phyloP scores from a whole-genome alignment of 495 filamentous ascomycete species.

The Penicillium antarcticum region DNA sequence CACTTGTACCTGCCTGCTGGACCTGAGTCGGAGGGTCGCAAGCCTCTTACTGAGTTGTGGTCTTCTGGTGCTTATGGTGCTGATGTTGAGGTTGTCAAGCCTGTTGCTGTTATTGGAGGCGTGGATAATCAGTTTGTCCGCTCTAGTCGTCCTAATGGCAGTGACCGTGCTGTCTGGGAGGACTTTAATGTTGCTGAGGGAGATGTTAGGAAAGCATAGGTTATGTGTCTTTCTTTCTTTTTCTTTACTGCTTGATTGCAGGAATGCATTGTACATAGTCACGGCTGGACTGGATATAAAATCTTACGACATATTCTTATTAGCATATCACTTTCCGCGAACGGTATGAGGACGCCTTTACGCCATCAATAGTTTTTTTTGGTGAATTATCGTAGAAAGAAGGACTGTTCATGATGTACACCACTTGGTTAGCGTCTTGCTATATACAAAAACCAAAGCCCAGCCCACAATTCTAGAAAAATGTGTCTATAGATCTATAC shows the following conservation, averaged over 20 bases:
- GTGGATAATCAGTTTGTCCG: constrained; percentile 40
- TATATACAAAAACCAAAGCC: no score
- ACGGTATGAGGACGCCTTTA: no score
- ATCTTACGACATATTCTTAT: no score
- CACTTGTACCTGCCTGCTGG: constrained; percentile 30
- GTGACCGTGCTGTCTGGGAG: constrained; percentile 34
- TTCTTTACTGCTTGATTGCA: not conserved
- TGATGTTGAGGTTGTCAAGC: constrained; percentile 40
- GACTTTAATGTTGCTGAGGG: constrained; percentile 29
- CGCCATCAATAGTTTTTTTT: no score
- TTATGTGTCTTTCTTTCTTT: not conserved
- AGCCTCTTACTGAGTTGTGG: constrained; percentile 39
- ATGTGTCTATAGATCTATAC: not conserved
- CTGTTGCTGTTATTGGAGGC: constrained; percentile 34
- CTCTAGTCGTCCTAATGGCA: constrained; percentile 42
- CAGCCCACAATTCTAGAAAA: no score
- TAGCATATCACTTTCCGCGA: no score
- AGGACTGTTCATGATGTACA: no score
- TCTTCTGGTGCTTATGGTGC: constrained; percentile 35
- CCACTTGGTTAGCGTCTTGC: no score
- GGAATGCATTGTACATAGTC: not conserved
- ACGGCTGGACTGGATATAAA: no score
- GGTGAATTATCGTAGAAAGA: no score
- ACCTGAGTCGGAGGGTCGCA: constrained; percentile 7
- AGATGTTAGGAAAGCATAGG: constrained; percentile 21